A percentile compares a stretch with the other conserved stretches of the same genome.
Conservation (phyloP, 805 yeast species). For the Cyberlindnera subsufficiens region DNA sequence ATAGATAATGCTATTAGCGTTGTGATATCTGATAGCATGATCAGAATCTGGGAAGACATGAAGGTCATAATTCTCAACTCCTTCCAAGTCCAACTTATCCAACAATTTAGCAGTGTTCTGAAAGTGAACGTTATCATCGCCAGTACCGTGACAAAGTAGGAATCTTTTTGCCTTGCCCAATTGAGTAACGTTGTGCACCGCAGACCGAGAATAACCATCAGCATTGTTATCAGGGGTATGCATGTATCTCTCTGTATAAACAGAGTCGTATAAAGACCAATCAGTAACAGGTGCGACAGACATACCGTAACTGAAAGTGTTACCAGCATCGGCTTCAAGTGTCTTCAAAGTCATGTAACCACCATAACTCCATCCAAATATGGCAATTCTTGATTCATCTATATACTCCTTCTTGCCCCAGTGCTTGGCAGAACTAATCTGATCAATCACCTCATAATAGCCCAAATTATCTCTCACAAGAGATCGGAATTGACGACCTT, state of each 20-base stretch:
- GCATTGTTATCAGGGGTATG: conserved; percentile 67
- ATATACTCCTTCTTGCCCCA: conserved; percentile 65
- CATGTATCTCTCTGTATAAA: conserved; percentile 95
- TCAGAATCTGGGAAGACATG: conserved; percentile 80
- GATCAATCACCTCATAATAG: conserved; percentile 77
- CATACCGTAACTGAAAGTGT: conserved; percentile 79
- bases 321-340: conserved; percentile 71
- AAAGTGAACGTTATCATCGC: conserved; percentile 95
- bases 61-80: conserved; percentile 77
- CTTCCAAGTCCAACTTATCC: conserved; percentile 66
- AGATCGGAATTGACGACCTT: conserved; percentile 72
- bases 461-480: conserved; percentile 81
- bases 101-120: conserved; percentile 79
- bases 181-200: conserved; percentile 50
- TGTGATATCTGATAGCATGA: conserved; percentile 67
- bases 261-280: conserved; percentile 87
- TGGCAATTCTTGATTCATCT: conserved; percentile 62
- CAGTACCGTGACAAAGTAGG: conserved; percentile 90
- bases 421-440: conserved; percentile 72
- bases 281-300: conserved; percentile 98
- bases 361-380: conserved; percentile 99
- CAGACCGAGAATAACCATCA: conserved; percentile 53
- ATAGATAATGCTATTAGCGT: conserved; percentile 63
- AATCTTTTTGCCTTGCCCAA: conserved; percentile 61
- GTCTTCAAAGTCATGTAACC: conserved; percentile 91